Evolutionary conservation across 768 basidiomycete species (phyloP).

Genomic region (Krasilnikovozyma curviuscula): DNA sequence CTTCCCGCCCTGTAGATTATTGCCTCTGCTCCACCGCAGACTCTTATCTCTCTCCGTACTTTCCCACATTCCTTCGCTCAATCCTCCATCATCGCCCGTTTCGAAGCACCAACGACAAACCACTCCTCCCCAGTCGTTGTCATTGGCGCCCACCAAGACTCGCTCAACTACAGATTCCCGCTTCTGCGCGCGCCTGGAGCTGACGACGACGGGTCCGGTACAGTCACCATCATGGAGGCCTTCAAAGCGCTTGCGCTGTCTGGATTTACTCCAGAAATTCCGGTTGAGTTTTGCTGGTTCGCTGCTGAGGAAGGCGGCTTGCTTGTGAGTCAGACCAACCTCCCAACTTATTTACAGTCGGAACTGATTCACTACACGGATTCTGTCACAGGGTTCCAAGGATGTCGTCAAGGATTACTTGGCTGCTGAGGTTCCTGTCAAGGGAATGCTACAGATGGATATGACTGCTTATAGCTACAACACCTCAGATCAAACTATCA

Average conservation of each 20-base stretch:
- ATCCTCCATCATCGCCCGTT: conserved; percentile 54
- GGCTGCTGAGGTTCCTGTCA: no score
- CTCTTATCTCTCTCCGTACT: conserved; percentile 45
- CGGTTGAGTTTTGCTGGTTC: conserved; percentile 69
- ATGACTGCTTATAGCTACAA: conserved; percentile 15
- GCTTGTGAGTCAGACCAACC: conserved; percentile 72
- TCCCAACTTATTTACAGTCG: no score
- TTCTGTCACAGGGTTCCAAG: no score
- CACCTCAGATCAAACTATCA: conserved; percentile 12
- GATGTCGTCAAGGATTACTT: no score
- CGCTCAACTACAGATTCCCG: conserved; percentile 28
- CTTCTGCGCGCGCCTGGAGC: conserved; percentile 30
- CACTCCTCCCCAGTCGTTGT: conserved; percentile 40
- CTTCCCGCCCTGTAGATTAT: no score
- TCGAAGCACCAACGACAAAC: conserved; percentile 45
- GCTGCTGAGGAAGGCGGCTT: conserved; percentile 59
- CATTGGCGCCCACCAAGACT: conserved; percentile 58
- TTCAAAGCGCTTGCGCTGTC: conserved; percentile 38
- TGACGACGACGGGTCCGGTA: conserved; percentile 40
- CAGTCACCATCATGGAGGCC: conserved; percentile 56
- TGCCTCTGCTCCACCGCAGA: no score
- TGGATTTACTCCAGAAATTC: conserved; percentile 44
- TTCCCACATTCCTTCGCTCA: conserved; percentile 72
- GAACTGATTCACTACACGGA: no score
- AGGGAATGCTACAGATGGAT: no score